A percentile compares a stretch with the other conserved stretches of the same genome.
phyloP scores from a whole-genome alignment of 495 filamentous ascomycete species.

The Coniosporium apollinis region DNA sequence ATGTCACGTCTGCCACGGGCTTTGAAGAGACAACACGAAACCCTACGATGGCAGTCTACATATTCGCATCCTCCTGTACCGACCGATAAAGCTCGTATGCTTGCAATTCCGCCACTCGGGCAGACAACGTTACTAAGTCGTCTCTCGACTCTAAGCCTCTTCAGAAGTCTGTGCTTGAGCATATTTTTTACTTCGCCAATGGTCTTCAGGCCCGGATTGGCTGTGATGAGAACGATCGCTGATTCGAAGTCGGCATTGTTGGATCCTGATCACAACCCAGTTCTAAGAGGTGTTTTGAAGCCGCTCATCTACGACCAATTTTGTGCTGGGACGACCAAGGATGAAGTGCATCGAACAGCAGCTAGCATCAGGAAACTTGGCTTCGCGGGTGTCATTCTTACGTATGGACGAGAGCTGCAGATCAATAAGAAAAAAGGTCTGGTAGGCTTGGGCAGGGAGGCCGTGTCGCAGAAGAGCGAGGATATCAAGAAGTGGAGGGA shows the following conservation, averaged over 20 bases:
- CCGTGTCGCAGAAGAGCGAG: background rate
- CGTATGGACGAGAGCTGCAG: slow-evolving; percentile 2
- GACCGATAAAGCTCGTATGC: too few species aligned
- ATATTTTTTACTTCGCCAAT: too few species aligned
- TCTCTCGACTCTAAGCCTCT: too few species aligned
- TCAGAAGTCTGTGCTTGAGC: too few species aligned
- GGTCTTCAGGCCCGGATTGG: too few species aligned
- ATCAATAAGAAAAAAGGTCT: slow-evolving; percentile 1
- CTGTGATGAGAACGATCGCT: too few species aligned
- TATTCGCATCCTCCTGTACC: too few species aligned
- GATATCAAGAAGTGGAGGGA: slow-evolving; percentile 2
- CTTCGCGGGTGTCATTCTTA: slow-evolving; percentile 2
- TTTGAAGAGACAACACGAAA: too few species aligned
- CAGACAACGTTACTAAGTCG: too few species aligned
- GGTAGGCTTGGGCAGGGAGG: background rate
- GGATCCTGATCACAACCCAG: slow-evolving; percentile 3
- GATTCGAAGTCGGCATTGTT: slow-evolving; percentile 1
- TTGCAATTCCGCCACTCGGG: too few species aligned
- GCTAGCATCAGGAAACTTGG: background rate
- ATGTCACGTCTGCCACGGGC: too few species aligned
- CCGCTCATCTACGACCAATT: slow-evolving; percentile 3
- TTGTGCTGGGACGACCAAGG: slow-evolving; percentile 1
- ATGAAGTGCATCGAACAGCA: slow-evolving; percentile 1
- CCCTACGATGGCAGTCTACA: too few species aligned
- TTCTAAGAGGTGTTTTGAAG: slow-evolving; percentile 1